Percentiles rank a stretch among this genome's conserved stretches.
phyloP scores from a whole-genome alignment of 345 rosid genomes.

The Erucastrum elatum region DNA sequence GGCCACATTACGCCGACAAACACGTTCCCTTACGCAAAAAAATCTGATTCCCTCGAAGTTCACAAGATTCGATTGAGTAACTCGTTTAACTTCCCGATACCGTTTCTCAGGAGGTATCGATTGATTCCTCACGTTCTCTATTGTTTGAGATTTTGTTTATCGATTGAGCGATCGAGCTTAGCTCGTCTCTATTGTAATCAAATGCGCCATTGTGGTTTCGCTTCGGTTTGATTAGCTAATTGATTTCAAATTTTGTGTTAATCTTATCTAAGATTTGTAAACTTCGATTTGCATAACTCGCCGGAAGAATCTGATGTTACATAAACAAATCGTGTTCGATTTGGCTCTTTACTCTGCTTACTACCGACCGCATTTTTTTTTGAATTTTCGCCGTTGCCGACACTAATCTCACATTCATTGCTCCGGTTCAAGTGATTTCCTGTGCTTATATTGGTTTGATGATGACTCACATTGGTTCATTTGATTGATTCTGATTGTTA shows the following conservation, averaged over 20 bases:
- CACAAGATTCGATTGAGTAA: conserved; percentile 23
- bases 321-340: not conserved
- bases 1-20: conserved; percentile 39
- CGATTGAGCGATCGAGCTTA: not conserved
- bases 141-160: not conserved
- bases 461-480: not conserved
- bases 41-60: not conserved
- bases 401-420: not conserved
- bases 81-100: conserved; percentile 15
- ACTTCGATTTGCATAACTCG: not conserved
- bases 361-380: not conserved
- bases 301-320: not conserved
- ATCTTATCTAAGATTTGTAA: not conserved
- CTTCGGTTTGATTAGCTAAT: not conserved
- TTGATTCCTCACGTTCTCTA: too few species aligned
- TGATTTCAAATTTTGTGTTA: not conserved
- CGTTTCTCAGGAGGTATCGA: too few species aligned
- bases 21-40: conserved; percentile 7
- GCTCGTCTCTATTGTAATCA: not conserved
- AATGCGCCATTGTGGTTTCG: not conserved
- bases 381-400: not conserved
- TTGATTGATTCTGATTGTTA: too few species aligned
- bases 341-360: not conserved
- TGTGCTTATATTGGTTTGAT: not conserved
- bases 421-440: not conserved